Base-by-base conservation (phyloP, 2,329 filamentous ascomycete genomes). In the Stagonosporopsis vannaccii region DNA sequence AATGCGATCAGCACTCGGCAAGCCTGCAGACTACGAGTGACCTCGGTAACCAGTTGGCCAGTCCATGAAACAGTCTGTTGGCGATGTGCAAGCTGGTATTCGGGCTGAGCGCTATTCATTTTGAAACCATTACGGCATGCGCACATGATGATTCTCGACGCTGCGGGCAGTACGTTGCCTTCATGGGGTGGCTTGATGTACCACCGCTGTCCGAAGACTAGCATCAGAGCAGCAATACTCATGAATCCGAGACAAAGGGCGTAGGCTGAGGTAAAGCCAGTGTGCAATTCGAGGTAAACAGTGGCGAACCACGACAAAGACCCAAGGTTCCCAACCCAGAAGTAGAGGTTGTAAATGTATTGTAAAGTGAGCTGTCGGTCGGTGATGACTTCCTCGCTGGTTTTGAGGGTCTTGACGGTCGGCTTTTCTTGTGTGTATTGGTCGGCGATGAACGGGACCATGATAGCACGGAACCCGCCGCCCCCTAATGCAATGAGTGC, bases 181-280 rank as follows among this genome's bases (percentile, higher is more conserved):
- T 66, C 54, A n/a, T 65, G 65, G 4, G 67, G 61, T 6, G 64
- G 46, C 17, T 60, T 57, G 42, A 62, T 60, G 33, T 62, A 70
- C 62, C 63, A 67, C 6, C 32, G 36, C 17, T 56, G 51, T 23
- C 71, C 70, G 6, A 71, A 49, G 35, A 85, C 57, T 4, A 87
- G 78, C 46, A 87, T 79, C 37, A 83, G 69, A 23, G 87, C 82
- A 35, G 86, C 85, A 13, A 88, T 72, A 52, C 84, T 76, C 76
- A 91, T 90, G 75, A 88, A 84, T 69, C 80, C 81, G 61, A 88
- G 83, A 44, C 84, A 83, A 33, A 90, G 74, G 15, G 87, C 74
- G 66, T 83, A 91, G 2, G 86, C 88, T 1, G 82, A 82, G 82
- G 87, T 84, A 75, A 90, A 92, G 4, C 86, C 87, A 54, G 87